Conservation (phyloP, 805 yeast species). For the Wickerhamiella australiensis region DNA sequence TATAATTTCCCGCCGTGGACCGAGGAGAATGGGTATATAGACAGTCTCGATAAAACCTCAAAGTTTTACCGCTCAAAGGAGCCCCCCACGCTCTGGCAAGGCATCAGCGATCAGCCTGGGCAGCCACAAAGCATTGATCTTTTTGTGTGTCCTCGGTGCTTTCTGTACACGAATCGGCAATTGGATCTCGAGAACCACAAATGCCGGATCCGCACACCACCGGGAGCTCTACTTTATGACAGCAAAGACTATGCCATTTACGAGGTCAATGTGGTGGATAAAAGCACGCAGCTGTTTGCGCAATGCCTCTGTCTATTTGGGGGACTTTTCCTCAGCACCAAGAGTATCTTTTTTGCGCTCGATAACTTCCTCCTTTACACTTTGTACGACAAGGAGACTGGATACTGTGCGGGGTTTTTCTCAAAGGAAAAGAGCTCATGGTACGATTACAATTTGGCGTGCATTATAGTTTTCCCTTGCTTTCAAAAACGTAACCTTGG, state of each 20-base stretch:
- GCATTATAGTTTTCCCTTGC: conserved; percentile 85
- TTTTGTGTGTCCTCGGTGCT: conserved; percentile 69
- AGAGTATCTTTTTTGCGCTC: conserved; percentile 71
- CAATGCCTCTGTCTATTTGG: conserved; percentile 79
- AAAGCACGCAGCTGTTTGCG: conserved; percentile 43
- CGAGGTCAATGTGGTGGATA: conserved; percentile 53
- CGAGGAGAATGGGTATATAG: conserved; percentile 70
- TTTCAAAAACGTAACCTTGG: conserved; percentile 74
- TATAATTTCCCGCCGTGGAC: conserved; percentile 73
- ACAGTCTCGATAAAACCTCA: conserved; percentile 25
- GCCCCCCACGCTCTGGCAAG: conserved; percentile 21
- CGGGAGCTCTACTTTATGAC: conserved; percentile 57
- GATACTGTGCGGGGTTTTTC: conserved; percentile 73
- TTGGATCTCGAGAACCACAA: conserved; percentile 40
- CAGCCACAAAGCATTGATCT: conserved; percentile 35
- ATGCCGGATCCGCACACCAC: conserved; percentile 30
- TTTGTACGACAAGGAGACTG: conserved; percentile 23
- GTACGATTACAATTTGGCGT: conserved; percentile 77
- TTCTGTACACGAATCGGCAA: conserved; percentile 54
- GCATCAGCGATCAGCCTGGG: conserved; percentile 21
- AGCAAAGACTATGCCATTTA: conserved; percentile 47
- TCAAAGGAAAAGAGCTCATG: conserved; percentile 67
- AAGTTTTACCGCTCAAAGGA: conserved; percentile 21
- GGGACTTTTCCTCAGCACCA: conserved; percentile 77
- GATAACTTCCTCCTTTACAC: conserved; percentile 73